A percentile compares a stretch with the other conserved stretches of the same genome.
phyloP scores from a whole-genome alignment of 768 basidiomycete species.

The Phaeolepiota aurea region DNA sequence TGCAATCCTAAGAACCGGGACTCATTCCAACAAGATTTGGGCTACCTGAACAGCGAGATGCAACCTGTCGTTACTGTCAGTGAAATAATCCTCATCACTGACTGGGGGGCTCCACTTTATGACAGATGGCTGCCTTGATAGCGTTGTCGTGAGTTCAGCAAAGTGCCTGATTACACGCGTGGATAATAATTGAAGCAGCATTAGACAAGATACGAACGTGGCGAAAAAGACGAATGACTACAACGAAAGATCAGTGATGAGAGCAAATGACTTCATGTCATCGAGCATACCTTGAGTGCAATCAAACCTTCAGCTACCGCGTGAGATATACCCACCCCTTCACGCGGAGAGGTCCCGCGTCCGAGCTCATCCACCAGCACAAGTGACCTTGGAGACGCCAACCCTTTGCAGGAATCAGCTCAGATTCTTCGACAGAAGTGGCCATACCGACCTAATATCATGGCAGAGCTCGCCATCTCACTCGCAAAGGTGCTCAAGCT shows the following conservation, averaged over 20 bases:
- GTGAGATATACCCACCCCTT: conserved; percentile 76
- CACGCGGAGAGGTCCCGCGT: conserved; percentile 80
- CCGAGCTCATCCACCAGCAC: conserved; percentile 91
- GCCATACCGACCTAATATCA: conserved; percentile 64
- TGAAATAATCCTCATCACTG: not conserved
- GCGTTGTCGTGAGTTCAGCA: conserved; percentile 66
- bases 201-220: conserved; percentile 42
- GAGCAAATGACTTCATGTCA: no score
- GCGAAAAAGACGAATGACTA: conserved; percentile 88
- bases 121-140: conserved; percentile 71
- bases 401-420: conserved; percentile 29
- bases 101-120: conserved; percentile 50
- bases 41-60: conserved; percentile 75
- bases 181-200: conserved; percentile 4
- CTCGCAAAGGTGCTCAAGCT: conserved; percentile 90
- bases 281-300: conserved; percentile 53
- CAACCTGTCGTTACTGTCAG: conserved; percentile 36
- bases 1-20: not conserved
- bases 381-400: conserved; percentile 64
- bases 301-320: conserved; percentile 79
- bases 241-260: conserved; percentile 2
- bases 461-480: conserved; percentile 89
- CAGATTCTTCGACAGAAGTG: not conserved
- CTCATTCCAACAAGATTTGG: not conserved
- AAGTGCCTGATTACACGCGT: conserved; percentile 50